These are phyloP conservation scores for Solanum sitiens DNA, from an alignment of 257 asterid species.

Conservation along the genomic window DNA sequence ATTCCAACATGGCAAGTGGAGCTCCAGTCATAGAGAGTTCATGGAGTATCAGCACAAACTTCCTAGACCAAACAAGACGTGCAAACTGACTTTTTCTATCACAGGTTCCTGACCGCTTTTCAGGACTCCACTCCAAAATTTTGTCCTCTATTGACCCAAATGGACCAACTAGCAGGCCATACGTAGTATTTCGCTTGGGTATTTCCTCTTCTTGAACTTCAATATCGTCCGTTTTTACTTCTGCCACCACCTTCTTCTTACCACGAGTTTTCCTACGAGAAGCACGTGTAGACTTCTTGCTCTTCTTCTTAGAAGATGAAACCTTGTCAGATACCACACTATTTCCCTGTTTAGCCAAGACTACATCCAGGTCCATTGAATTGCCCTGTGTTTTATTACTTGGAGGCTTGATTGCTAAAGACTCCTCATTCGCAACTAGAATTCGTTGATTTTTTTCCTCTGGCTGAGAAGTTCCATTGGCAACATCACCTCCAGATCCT, in stretches of 20 bases:
- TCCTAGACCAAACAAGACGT: conserved; percentile 96
- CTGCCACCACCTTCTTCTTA: conserved; percentile 30
- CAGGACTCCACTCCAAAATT: conserved; percentile 87
- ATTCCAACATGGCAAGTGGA: conserved; percentile 97
- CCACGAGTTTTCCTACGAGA: conserved; percentile 38
- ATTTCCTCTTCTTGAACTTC: conserved; percentile 59
- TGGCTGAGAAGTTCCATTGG: conserved; percentile 23
- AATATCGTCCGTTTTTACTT: conserved; percentile 28
- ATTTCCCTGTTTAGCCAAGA: conserved; percentile 29
- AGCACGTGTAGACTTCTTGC: conserved; percentile 41
- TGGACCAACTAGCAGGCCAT: conserved; percentile 82
- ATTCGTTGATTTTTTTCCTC: conserved; percentile 26
- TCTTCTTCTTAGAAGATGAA: conserved; percentile 29
- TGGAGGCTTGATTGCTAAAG: conserved; percentile 18
- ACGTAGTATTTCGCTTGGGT: conserved; percentile 63
- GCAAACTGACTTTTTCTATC: conserved; percentile 94
- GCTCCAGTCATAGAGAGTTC: conserved; percentile 98
- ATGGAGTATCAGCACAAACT: conserved; percentile 82
- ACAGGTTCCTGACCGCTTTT: conserved; percentile 80
- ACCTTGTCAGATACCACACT: conserved; percentile 11
- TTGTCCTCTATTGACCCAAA: conserved; percentile 81
- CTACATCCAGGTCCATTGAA: conserved; percentile 19
- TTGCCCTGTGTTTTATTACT: conserved; percentile 16
- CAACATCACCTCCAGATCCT: conserved; percentile 54
- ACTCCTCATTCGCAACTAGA: conserved; percentile 34